These are phyloP conservation scores for Trichoderma guizhouense DNA, from an alignment of 2,329 filamentous ascomycete species.

Conservation along the genomic window DNA sequence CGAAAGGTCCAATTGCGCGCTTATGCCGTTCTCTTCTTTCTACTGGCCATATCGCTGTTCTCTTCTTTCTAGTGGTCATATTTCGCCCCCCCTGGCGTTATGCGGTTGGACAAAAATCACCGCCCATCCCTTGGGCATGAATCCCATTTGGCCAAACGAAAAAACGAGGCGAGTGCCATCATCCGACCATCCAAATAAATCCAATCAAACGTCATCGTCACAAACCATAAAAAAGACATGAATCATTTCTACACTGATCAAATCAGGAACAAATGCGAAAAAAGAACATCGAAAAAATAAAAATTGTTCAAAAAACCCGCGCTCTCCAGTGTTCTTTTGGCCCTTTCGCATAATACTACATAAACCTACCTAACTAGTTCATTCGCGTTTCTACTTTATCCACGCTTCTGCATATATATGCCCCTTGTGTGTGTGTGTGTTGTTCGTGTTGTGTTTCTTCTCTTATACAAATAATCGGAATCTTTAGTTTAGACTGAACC, in stretches of 20 bases:
- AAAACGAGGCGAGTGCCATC: not conserved
- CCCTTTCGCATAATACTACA: constrained; percentile 18
- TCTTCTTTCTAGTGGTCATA: not conserved
- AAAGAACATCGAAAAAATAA: not conserved
- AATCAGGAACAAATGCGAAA: not conserved
- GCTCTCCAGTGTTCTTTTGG: not conserved
- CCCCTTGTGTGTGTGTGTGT: not conserved
- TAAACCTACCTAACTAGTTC: constrained; percentile 1
- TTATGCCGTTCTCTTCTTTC: not conserved
- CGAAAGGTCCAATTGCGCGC: not conserved
- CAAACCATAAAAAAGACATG: not conserved
- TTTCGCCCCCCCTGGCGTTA: not conserved
- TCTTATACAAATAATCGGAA: constrained; percentile 17
- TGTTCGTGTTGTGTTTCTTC: not conserved
- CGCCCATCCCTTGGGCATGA: not conserved
- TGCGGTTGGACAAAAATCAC: not conserved
- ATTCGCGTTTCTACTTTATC: constrained; percentile 4
- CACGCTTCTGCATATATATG: constrained; percentile 1
- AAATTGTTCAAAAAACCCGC: not conserved
- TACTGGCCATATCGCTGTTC: not conserved
- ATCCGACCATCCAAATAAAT: not conserved
- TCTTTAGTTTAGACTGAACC: constrained; percentile 13
- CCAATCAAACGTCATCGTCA: not conserved
- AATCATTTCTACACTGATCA: not conserved
- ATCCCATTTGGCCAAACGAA: not conserved